A percentile compares a stretch with the other conserved stretches of the same genome.
These are phyloP conservation scores for Penicillium taxi DNA, from an alignment of 495 filamentous ascomycete species.

Conservation along the genomic window DNA sequence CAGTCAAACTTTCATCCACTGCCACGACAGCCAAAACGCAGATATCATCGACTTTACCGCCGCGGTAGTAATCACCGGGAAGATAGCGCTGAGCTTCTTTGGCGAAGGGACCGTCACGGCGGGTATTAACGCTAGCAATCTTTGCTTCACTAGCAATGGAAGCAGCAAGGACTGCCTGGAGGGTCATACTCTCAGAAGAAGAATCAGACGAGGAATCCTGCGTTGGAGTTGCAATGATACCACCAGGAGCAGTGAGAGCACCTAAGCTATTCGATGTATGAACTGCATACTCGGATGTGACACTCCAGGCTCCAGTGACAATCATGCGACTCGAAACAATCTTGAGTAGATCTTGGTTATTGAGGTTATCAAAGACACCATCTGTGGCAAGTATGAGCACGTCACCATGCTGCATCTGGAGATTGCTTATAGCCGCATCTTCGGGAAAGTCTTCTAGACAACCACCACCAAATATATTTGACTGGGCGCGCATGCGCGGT, in stretches of 20 bases:
- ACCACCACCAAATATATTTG: slow-evolving; percentile 70
- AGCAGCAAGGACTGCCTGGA: slow-evolving; percentile 71
- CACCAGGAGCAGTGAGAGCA: slow-evolving; percentile 43
- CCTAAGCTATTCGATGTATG: slow-evolving; percentile 48
- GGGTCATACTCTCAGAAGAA: slow-evolving; percentile 21
- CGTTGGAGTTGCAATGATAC: slow-evolving; percentile 20
- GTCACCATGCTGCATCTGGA: slow-evolving; percentile 78
- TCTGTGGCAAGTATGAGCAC: slow-evolving; percentile 88
- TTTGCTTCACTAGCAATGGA: slow-evolving; percentile 77
- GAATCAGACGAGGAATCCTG: slow-evolving; percentile 8
- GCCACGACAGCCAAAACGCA: slow-evolving; percentile 70
- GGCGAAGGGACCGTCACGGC: slow-evolving; percentile 84
- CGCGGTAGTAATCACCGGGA: slow-evolving; percentile 72
- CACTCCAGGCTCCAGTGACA: slow-evolving; percentile 62
- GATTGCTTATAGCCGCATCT: slow-evolving; percentile 71
- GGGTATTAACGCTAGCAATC: slow-evolving; percentile 65
- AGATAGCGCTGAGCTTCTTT: slow-evolving; percentile 84
- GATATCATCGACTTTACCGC: slow-evolving; percentile 90
- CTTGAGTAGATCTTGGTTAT: slow-evolving; percentile 74
- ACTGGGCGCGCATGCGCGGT: slow-evolving; percentile 63
- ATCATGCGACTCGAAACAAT: slow-evolving; percentile 71
- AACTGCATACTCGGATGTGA: slow-evolving; percentile 44
- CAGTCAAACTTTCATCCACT: slow-evolving; percentile 41
- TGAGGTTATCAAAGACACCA: slow-evolving; percentile 96
- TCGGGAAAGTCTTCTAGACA: slow-evolving; percentile 71